Percentiles rank a stretch among this genome's conserved stretches.
Evolutionary conservation across 805 yeast species (phyloP).

Genomic region (Candida odintsovae): DNA sequence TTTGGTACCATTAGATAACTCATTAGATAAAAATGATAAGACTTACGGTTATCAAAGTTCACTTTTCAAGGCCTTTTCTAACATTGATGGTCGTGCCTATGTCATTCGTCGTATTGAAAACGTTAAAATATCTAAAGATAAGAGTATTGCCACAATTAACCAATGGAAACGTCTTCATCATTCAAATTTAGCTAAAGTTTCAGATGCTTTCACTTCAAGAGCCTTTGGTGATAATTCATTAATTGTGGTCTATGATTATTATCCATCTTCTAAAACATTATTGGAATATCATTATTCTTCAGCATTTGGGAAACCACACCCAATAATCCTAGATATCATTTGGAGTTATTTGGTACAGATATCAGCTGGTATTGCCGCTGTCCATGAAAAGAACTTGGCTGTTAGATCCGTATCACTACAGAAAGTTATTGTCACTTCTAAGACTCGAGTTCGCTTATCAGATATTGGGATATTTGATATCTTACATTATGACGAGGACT

Average conservation of each 20-base stretch:
- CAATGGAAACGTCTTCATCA: constrained; percentile 56
- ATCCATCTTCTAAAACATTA: constrained; percentile 69
- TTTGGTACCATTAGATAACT: constrained; percentile 70
- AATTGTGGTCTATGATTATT: constrained; percentile 77
- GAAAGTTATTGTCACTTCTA: constrained; percentile 68
- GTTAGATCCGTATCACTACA: constrained; percentile 59
- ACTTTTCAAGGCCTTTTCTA: constrained; percentile 75
- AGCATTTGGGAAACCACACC: constrained; percentile 34
- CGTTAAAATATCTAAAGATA: constrained; percentile 48
- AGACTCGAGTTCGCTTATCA: constrained; percentile 64
- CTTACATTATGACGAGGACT: constrained; percentile 34
- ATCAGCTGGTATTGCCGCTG: constrained; percentile 56
- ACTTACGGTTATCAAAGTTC: constrained; percentile 52
- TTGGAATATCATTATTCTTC: constrained; percentile 59
- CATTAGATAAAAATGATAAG: constrained; percentile 27
- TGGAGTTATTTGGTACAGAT: constrained; percentile 80
- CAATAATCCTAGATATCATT: constrained; percentile 54
- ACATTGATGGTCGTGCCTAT: constrained; percentile 71
- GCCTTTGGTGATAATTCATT: constrained; percentile 79
- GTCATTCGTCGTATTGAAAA: constrained; percentile 69
- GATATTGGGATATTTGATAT: constrained; percentile 72
- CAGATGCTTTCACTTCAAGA: constrained; percentile 82
- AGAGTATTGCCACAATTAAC: constrained; percentile 53
- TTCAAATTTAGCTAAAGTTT: constrained; percentile 59
- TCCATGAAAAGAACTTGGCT: constrained; percentile 61